Evolutionary conservation across 129 eudicot species (phyloP).

Genomic region (Chrysanthemum seticuspe): DNA sequence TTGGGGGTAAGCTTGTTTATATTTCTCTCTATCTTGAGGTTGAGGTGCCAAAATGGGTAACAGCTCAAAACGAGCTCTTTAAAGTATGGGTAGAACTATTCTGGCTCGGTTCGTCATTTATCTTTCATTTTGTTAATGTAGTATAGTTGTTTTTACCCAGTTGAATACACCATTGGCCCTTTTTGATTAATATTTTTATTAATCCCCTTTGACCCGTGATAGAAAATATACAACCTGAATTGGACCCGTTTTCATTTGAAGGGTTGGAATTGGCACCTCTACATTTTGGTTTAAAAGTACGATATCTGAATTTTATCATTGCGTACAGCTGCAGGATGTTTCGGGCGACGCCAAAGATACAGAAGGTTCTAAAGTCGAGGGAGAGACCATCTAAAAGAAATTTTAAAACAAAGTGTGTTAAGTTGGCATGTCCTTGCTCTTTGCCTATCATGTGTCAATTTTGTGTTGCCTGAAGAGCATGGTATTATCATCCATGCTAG

Average conservation of each 20-base stretch:
- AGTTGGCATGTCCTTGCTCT: conserved; percentile 9
- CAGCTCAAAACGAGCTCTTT: neutral
- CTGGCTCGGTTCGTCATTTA: too few relatives aligned
- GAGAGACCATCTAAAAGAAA: conserved; percentile 16
- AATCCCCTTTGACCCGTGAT: neutral
- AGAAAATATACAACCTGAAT: neutral
- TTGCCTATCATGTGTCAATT: conserved; percentile 28
- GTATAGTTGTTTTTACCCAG: too few relatives aligned
- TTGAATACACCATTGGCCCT: too few relatives aligned
- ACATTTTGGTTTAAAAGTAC: neutral
- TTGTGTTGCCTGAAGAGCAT: conserved; percentile 17
- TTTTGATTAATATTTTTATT: too few relatives aligned
- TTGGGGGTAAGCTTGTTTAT: conserved; percentile 55
- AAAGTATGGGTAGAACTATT: too few relatives aligned
- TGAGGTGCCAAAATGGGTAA: neutral
- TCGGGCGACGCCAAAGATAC: conserved; percentile 39
- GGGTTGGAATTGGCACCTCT: neutral
- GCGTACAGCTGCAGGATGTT: conserved; percentile 65
- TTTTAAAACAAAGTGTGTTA: neutral
- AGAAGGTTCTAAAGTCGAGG: conserved; percentile 38
- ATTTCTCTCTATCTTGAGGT: neutral
- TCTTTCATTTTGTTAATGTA: too few relatives aligned
- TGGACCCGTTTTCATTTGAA: neutral
- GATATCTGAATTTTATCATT: neutral
- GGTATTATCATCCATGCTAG: conserved; percentile 18